These are phyloP conservation scores for Typha latifolia DNA, from an alignment of 176 grass and related monocot genomes.

Conservation along the genomic window DNA sequence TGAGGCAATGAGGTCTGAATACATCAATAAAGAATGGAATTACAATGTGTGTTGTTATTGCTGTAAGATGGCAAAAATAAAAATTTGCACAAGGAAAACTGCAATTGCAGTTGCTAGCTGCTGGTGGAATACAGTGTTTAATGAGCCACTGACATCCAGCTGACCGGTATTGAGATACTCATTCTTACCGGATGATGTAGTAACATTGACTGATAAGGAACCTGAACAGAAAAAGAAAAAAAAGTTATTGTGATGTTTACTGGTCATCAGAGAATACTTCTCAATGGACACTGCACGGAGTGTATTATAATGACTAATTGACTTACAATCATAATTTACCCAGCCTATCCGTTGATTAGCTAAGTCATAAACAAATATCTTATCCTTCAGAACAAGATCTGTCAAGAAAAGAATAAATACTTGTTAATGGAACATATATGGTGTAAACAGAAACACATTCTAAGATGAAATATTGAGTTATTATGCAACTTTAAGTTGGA, in stretches of 20 bases:
- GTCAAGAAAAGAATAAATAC: conserved; percentile 1
- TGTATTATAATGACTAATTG: neutral
- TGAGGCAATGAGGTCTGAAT: conserved; percentile 19
- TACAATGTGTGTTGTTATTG: conserved; percentile 44
- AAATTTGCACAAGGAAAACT: conserved; percentile 26
- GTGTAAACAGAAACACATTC: neutral
- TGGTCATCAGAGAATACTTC: neutral
- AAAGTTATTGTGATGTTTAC: no score
- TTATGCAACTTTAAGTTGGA: no score
- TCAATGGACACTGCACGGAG: neutral
- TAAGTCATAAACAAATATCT: conserved; percentile 95
- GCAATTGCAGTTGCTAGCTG: conserved; percentile 19
- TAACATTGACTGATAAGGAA: conserved; percentile 68
- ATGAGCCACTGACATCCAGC: conserved; percentile 38
- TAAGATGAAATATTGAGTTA: neutral
- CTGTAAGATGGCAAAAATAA: conserved; percentile 37
- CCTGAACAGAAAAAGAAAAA: conserved; percentile 30
- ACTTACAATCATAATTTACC: conserved; percentile 88
- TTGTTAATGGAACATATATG: conserved; percentile 14
- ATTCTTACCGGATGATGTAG: conserved; percentile 70
- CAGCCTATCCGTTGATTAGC: conserved; percentile 83
- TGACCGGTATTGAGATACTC: conserved; percentile 62
- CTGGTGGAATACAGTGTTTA: conserved; percentile 7
- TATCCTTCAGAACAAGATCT: conserved; percentile 97
- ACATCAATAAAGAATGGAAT: conserved; percentile 61